Base-by-base conservation (phyloP, 208 protist genomes). In the Crithidia acanthocephali region DNA sequence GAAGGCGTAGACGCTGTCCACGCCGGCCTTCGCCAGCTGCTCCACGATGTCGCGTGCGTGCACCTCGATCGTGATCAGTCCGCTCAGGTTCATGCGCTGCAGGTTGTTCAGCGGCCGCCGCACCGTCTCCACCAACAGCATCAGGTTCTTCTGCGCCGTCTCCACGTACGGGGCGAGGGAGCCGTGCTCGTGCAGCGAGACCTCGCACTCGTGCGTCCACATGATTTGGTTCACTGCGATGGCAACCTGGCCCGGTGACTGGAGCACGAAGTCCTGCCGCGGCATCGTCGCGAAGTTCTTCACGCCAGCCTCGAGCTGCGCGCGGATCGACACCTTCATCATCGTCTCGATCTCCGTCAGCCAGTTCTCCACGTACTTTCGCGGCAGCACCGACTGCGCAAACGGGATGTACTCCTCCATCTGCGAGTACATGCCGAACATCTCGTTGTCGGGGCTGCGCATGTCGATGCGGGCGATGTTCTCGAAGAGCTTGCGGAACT, bases 351-450 rank as follows among this genome's bases (percentile, higher is more conserved):
- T 95, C 62, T 98, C 91, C 23, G 93, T 95, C 70, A 99, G 88
- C 98, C 98, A 99, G 68, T 97, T 94, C 80, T 99, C 98, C 37
- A 99, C 97, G 71, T 97, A 95, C 74, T 97, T 97, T 50, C 95
- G 95, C 32, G 98, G 97, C 65, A 95, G 72, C 45, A 99, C 88
- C 16, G 85, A 82, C 69, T 98, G 87, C 25, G 79, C 75, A 71
- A 99, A 99, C 6, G 89, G 83, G 30, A 99, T 95, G 65, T 92
- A 92, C 79, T 99, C 98, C 51, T 92, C 91, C 85, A 99, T 98
- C 27, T 92, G 92, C 0, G 93, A 98, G 65, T 96, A 94, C 96
- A 99, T 98, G 51, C 87, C 92, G 33, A 92, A 91, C 89, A 99
- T 99, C 72, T 95, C 84, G 68, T 98, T 93, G 51, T 93, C 92